These are phyloP conservation scores for Podospora tetraspora DNA, from an alignment of 495 filamentous ascomycete genomes.

Conservation along the genomic window DNA sequence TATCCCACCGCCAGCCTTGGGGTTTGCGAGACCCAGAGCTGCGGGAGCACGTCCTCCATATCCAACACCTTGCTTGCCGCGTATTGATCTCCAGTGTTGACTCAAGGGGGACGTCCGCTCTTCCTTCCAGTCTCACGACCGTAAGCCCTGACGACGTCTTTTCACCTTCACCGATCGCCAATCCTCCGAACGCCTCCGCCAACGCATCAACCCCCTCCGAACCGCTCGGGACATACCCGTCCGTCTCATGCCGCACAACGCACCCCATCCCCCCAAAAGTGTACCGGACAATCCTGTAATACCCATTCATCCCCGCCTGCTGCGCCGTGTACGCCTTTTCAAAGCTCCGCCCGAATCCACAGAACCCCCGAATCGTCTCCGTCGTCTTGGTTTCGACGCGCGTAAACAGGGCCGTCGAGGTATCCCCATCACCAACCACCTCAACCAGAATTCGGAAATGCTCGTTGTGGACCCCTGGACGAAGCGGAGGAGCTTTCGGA, in stretches of 20 bases:
- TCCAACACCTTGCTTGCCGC: slow-evolving; percentile 30
- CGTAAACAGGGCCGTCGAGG: slow-evolving; percentile 34
- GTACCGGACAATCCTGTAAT: slow-evolving; percentile 47
- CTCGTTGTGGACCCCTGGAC: slow-evolving; percentile 32
- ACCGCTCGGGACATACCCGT: slow-evolving; percentile 34
- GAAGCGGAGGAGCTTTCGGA: slow-evolving; percentile 49
- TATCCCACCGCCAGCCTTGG: slow-evolving; percentile 46
- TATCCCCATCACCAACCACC: slow-evolving; percentile 26
- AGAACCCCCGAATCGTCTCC: slow-evolving; percentile 36
- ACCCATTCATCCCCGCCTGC: slow-evolving; percentile 38
- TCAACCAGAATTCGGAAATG: slow-evolving; percentile 45
- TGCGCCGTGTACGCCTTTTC: slow-evolving; percentile 45
- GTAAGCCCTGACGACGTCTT: slow-evolving; percentile 23
- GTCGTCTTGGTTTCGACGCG: slow-evolving; percentile 32
- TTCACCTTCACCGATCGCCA: neutral
- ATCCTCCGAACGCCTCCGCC: neutral
- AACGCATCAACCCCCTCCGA: neutral
- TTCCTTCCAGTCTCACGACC: slow-evolving; percentile 18
- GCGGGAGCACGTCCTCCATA: slow-evolving; percentile 36
- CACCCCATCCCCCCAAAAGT: slow-evolving; percentile 39
- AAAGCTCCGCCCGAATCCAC: slow-evolving; percentile 45
- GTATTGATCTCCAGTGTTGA: slow-evolving; percentile 50
- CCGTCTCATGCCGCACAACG: slow-evolving; percentile 45
- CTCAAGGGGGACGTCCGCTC: slow-evolving; percentile 23
- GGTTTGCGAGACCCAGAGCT: slow-evolving; percentile 50